These are phyloP conservation scores for Perkinsus olseni DNA, from an alignment of 169 alveolate species.

Conservation along the genomic window DNA sequence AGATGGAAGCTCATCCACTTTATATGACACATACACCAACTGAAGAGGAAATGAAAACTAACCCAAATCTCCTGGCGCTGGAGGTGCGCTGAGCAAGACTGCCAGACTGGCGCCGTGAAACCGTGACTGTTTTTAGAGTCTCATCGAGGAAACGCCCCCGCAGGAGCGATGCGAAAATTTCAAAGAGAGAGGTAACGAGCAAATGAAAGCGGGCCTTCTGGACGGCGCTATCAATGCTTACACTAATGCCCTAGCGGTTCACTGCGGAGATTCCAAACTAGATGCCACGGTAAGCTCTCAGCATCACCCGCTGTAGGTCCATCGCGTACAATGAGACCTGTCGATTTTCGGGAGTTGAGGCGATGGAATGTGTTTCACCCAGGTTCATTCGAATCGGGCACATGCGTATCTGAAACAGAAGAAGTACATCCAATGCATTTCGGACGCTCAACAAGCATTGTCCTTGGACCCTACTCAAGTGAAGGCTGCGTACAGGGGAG, in stretches of 20 bases:
- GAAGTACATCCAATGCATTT: not conserved
- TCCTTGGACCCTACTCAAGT: not conserved
- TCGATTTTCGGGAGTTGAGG: no score
- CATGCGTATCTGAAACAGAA: not conserved
- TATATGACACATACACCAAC: not conserved
- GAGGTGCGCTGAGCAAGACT: not conserved
- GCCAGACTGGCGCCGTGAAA: no score
- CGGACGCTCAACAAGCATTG: not conserved
- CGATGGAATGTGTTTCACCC: no score
- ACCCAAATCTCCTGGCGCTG: not conserved
- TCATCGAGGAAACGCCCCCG: not conserved
- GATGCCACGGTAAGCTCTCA: not conserved
- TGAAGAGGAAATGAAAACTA: not conserved
- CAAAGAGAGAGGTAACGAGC: not conserved
- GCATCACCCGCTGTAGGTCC: no score
- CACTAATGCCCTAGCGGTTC: not conserved
- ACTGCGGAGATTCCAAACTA: not conserved
- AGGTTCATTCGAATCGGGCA: not conserved
- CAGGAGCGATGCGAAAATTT: not conserved
- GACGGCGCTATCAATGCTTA: not conserved
- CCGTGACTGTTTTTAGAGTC: not conserved
- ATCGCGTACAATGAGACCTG: no score
- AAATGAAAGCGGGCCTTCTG: not conserved
- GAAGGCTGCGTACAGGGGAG: not conserved
- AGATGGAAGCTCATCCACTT: not conserved